These are phyloP conservation scores for Nannochloropsis oceanica DNA, from an alignment of 108 stramenopile species.

Conservation along the genomic window DNA sequence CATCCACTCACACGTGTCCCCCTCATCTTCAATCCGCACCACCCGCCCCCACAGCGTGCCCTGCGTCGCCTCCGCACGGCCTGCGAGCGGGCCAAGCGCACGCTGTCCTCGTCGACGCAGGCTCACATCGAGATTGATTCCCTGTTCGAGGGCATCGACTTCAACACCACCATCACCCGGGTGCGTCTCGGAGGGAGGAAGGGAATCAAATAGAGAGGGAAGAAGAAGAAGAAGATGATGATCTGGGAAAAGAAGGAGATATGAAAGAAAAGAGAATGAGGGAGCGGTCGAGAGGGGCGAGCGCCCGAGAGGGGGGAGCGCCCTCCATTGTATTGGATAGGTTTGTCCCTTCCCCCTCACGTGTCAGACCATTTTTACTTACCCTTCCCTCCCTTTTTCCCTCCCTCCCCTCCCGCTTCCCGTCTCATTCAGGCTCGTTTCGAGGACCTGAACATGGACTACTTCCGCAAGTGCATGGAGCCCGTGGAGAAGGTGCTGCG, in stretches of 20 bases:
- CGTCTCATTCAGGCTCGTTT: conserved; percentile 4
- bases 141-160: conserved; percentile 95
- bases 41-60: conserved; percentile 56
- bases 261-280: background rate
- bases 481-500: conserved; percentile 93
- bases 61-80: conserved; percentile 98
- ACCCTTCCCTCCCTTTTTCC: too few species aligned
- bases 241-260: too few species aligned
- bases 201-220: too few species aligned
- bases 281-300: background rate
- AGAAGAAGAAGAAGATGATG: too few species aligned
- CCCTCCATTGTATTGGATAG: conserved; percentile 72
- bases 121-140: conserved; percentile 99
- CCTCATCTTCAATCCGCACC: conserved; percentile 44
- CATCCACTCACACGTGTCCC: background rate
- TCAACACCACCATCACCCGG: conserved; percentile 96
- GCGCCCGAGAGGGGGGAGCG: background rate
- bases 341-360: conserved; percentile 1
- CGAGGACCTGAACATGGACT: conserved; percentile 70
- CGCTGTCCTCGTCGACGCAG: conserved; percentile 91
- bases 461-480: conserved; percentile 98
- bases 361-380: conserved; percentile 3
- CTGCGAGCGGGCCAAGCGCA: conserved; percentile 99
- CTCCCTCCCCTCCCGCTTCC: too few species aligned
- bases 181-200: background rate